Conservation (phyloP, 495 filamentous ascomycete species). For the Podospora tetraspora region DNA sequence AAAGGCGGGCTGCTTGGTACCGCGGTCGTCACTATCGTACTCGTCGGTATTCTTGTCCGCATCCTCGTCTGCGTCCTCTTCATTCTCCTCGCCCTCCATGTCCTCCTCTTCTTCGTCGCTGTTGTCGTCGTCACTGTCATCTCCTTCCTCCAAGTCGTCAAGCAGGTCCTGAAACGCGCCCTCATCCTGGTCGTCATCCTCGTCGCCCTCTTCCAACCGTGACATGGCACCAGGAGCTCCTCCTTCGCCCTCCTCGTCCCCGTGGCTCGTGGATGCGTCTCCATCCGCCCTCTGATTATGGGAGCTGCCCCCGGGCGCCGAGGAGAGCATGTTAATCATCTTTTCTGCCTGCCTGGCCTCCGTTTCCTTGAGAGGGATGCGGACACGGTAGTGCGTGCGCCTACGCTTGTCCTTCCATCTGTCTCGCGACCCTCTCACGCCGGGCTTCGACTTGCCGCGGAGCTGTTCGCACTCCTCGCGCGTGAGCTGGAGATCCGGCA, state of each 20-base stretch:
- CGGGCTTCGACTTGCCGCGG: constrained; percentile 26
- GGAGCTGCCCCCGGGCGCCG: neutral
- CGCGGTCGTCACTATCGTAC: constrained; percentile 4
- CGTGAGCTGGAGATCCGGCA: constrained; percentile 50
- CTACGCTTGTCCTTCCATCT: constrained; percentile 23
- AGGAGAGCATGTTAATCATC: constrained; percentile 28
- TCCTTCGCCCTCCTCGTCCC: neutral
- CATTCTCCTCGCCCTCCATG: constrained; percentile 9
- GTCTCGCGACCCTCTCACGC: constrained; percentile 19
- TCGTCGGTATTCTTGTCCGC: constrained; percentile 10
- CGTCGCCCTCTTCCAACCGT: constrained; percentile 18
- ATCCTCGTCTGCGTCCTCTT: constrained; percentile 12
- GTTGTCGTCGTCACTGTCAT: constrained; percentile 8
- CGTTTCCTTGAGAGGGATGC: constrained; percentile 35
- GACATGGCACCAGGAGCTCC: neutral
- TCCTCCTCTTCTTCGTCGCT: constrained; percentile 6
- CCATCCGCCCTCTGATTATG: neutral
- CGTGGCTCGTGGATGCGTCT: neutral
- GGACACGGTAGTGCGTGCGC: constrained; percentile 32
- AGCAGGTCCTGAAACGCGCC: neutral
- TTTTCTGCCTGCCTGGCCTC: constrained; percentile 31
- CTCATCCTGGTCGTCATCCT: constrained; percentile 3
- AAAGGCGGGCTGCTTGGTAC: neutral
- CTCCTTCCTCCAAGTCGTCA: constrained; percentile 7
- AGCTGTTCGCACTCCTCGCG: constrained; percentile 35